Conservation (phyloP, 208 protist genomes). For the Angomonas desouzai region DNA sequence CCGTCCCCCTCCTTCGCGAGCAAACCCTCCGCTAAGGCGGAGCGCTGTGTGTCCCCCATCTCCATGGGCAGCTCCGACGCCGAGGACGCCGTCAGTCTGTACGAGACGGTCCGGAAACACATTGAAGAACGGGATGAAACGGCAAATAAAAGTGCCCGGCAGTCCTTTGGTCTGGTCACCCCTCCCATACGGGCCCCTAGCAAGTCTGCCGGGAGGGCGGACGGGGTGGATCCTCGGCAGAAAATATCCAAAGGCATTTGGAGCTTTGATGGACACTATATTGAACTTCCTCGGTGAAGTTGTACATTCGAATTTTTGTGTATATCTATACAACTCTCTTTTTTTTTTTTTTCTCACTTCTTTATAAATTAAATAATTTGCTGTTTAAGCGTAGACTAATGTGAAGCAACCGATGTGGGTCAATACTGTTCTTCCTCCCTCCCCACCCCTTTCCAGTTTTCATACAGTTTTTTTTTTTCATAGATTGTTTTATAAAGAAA, state of each 20-base stretch:
- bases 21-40: background rate
- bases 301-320: too few species aligned
- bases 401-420: too few species aligned
- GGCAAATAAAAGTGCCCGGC: background rate
- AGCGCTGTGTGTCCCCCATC: background rate
- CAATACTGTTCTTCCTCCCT: too few species aligned
- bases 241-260: conserved; percentile 25
- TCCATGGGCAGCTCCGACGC: background rate
- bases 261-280: conserved; percentile 42
- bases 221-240: background rate
- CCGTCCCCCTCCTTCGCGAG: background rate
- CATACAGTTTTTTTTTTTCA: background rate
- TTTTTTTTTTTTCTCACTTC: conserved; percentile 6
- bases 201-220: background rate
- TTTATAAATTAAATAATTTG: conserved; percentile 1
- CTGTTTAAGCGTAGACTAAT: too few species aligned
- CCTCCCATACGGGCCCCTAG: background rate
- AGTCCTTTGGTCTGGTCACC: background rate
- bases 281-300: conserved; percentile 28
- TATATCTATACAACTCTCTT: background rate
- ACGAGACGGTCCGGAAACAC: conserved; percentile 4
- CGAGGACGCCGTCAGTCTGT: conserved; percentile 1
- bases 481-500: background rate
- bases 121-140: background rate
- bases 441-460: too few species aligned